A percentile compares a stretch with the other conserved stretches of the same genome.
Conservation (phyloP, 2,329 filamentous ascomycete genomes). For the Aureobasidium sp. region DNA sequence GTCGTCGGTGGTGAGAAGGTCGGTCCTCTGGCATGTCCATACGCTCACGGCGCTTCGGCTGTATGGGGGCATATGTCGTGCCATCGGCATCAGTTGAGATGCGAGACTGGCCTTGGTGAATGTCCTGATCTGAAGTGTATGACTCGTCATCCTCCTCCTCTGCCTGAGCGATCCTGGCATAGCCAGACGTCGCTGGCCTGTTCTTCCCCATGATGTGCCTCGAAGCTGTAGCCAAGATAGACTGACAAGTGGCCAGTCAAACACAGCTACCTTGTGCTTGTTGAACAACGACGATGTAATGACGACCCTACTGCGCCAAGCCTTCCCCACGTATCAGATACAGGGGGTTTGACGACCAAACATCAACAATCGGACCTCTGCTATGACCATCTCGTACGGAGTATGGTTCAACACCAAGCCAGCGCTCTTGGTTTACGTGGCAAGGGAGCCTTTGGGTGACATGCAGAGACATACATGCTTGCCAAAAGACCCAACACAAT, state of each 20-base stretch:
- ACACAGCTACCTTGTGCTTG: background rate
- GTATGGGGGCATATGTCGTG: conserved; percentile 41
- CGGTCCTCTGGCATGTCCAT: conserved; percentile 35
- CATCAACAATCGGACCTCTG: too few relatives aligned
- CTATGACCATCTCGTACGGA: too few relatives aligned
- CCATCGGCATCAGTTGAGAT: conserved; percentile 27
- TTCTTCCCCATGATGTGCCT: conserved; percentile 11
- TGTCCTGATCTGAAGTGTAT: conserved; percentile 22
- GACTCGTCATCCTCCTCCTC: conserved; percentile 42
- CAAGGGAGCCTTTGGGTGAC: too few relatives aligned
- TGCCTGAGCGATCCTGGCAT: conserved; percentile 47
- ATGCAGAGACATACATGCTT: too few relatives aligned
- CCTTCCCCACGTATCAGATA: conserved; percentile 2
- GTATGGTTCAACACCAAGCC: too few relatives aligned
- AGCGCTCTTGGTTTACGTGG: too few relatives aligned
- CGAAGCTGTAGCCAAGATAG: background rate
- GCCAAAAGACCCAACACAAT: too few relatives aligned
- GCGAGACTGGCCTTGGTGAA: conserved; percentile 29
- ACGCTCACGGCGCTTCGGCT: conserved; percentile 36
- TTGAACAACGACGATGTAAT: conserved; percentile 8
- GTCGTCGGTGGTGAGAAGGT: conserved; percentile 37
- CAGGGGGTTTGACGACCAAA: too few relatives aligned
- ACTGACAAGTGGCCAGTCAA: conserved; percentile 3
- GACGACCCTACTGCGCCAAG: conserved; percentile 2
- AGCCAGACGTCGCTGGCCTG: conserved; percentile 42